Base-by-base conservation (phyloP, 768 basidiomycete genomes). In the Xerocomellus dryophilus region DNA sequence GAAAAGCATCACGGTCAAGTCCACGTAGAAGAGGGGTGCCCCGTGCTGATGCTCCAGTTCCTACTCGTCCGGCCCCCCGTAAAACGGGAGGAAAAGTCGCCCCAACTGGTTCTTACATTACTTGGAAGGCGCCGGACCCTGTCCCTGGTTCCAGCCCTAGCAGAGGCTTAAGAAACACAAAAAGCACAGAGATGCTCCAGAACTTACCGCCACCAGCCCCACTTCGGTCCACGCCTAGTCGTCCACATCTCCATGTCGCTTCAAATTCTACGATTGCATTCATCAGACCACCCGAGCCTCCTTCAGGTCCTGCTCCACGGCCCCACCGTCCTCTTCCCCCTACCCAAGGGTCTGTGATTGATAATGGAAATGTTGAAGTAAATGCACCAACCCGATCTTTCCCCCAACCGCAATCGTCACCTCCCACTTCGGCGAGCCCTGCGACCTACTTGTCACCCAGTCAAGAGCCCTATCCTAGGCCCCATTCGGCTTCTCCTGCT, bases 391-490 rank as follows among this genome's bases (percentile, higher is more conserved):
- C 41, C 4, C 63, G 71, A 38, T 32, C 62, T 25, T 58, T 65
- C 9, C 54, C 61, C 5, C 66, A 68, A 27, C 47, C 61, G n/a
- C 68, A 68, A 21, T 39, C 69, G 9, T 61, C 66, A 11, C 58
- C 67, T 23, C 51, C 59, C 9, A 42, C 47, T 21, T 61, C 61
- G 18, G 60, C 56, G 6, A 59, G 60, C 32, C 46, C 60, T 47
- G 56, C 61, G 20, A 41, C 67, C 7, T 71, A 72, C 47, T 67
- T 76, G 50, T 78, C 80, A 15, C 76, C 81, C 7, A 74, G 64
- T 50, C 74, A 77, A 47, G 86, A 88, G 1, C 82, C 84, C 2
- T 80, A 77, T 61, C 77, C 81, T 18, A 79, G 86, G 35, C 83
- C 87, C 2, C 81, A 77, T 45, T 88, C 87, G 31, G 83, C 85